phyloP scores from a whole-genome alignment of 257 asterid species.

The Coffea eugenioides region DNA sequence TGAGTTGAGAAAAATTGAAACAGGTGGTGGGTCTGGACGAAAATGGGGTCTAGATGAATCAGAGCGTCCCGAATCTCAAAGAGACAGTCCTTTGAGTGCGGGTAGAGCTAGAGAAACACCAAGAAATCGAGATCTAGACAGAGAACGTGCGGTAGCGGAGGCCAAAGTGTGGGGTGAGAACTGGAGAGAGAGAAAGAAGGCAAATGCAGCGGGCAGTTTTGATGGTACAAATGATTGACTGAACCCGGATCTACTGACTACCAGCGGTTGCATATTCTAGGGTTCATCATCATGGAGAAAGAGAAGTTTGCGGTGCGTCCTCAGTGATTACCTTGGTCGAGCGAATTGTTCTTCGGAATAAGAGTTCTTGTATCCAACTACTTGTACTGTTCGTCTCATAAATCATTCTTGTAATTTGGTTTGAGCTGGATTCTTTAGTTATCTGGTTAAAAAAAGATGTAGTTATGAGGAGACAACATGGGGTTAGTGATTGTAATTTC shows the following conservation, averaged over 20 bases:
- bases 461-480: constrained; percentile 19
- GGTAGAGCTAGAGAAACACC: constrained; percentile 59
- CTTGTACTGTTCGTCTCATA: constrained; percentile 16
- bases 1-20: constrained; percentile 59
- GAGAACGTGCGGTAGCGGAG: constrained; percentile 88
- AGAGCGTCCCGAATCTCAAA: constrained; percentile 52
- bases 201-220: constrained; percentile 46
- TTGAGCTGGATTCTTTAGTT: constrained; percentile 26
- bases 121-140: constrained; percentile 63
- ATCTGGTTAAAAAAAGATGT: constrained; percentile 17
- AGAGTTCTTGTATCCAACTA: constrained; percentile 22
- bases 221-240: constrained; percentile 51
- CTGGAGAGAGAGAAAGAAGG: constrained; percentile 64
- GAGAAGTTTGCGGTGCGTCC: constrained; percentile 2
- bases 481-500: constrained; percentile 11
- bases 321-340: constrained; percentile 10
- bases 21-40: constrained; percentile 60
- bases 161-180: constrained; percentile 96
- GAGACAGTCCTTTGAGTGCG: constrained; percentile 64
- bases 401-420: constrained; percentile 33
- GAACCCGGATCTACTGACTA: background rate
- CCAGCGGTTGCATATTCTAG: constrained; percentile 4
- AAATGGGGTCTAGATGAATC: constrained; percentile 65
- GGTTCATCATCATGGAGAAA: constrained; percentile 6
- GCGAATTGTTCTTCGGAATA: constrained; percentile 16